These are phyloP conservation scores for Simplicillium aogashimaense DNA, from an alignment of 2,329 filamentous ascomycete species.

Conservation along the genomic window DNA sequence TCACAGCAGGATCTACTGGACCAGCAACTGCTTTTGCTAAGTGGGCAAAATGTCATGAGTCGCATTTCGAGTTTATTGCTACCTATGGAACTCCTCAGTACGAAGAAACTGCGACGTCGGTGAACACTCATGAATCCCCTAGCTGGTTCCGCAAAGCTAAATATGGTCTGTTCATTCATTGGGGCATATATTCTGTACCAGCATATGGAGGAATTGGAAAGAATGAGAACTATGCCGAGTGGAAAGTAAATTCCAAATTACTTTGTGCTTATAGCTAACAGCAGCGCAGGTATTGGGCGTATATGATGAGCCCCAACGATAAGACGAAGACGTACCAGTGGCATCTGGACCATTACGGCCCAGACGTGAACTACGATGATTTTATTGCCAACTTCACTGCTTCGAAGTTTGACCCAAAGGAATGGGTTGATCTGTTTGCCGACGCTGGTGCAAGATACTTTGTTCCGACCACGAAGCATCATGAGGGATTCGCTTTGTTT, in stretches of 20 bases:
- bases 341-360: constrained; percentile 38
- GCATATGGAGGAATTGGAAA: constrained; percentile 37
- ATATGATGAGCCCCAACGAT: constrained; percentile 26
- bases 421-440: constrained; percentile 41
- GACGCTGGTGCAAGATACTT: constrained; percentile 40
- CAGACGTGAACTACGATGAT: constrained; percentile 42
- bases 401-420: constrained; percentile 35
- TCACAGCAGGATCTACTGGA: constrained; percentile 1
- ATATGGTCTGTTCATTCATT: constrained; percentile 51
- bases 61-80: neutral
- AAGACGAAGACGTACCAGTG: constrained; percentile 27
- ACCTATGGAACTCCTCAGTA: neutral
- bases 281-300: constrained; percentile 10
- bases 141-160: constrained; percentile 45
- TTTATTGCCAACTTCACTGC: constrained; percentile 43
- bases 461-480: constrained; percentile 34
- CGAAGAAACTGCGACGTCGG: constrained; percentile 2
- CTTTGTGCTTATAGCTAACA: neutral
- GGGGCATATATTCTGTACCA: constrained; percentile 44
- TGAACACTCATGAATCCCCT: constrained; percentile 26
- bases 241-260: constrained; percentile 25
- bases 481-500: constrained; percentile 34
- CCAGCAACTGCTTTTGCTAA: neutral
- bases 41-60: neutral
- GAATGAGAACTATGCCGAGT: constrained; percentile 30